Evolutionary conservation across 257 asterid genomes (phyloP), one percentile per base, ranked within the genome.

Genomic region (Scutellaria galericulata): DNA sequence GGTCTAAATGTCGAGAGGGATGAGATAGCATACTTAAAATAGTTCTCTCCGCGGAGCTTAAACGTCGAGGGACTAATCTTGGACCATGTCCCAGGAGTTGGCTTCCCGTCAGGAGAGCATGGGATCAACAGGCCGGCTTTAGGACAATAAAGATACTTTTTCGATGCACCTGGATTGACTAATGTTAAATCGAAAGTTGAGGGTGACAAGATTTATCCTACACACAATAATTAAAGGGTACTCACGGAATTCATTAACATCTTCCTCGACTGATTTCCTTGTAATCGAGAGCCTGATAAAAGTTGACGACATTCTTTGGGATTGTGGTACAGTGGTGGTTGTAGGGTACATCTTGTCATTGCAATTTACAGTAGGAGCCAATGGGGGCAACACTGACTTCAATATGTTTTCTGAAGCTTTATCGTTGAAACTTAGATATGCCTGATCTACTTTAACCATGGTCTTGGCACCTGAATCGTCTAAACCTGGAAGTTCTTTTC

Each of bases 241-340:
- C 96, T 86, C 77, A 89, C 93, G 66, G 41, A 79, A 52, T 39
- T 74, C 90, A 66, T 79, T 75, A 46, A 37, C 41, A 50, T 90
- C 95, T 75, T 79, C 86, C 75, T 89, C 93, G 18, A 88, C 72
- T 2, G 96, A 87, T 77, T 86, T 84, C 84, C 94, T 83, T 59
- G 81, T 87, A 37, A 90, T 76, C 12, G 97, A 92, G 13, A 92
- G 91, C 90, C 96, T 86, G 73, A 90, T 85, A 44, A 92, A 90
- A 7, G 98, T 76, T 31, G 98, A 82, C 64, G 83, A 88, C 84
- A 73, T 88, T 66, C 77, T 83, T 70, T 84, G 97, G 68, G 89
- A 78, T 35, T 74, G 84, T 55, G 66, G 70, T 64, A 73, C 84
- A 9, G 81, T 48, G 79, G 54, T 78, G 22, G 83, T 45, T 59